phyloP scores from a whole-genome alignment of 805 yeast species.

The Scheffersomyces ergatensis region DNA sequence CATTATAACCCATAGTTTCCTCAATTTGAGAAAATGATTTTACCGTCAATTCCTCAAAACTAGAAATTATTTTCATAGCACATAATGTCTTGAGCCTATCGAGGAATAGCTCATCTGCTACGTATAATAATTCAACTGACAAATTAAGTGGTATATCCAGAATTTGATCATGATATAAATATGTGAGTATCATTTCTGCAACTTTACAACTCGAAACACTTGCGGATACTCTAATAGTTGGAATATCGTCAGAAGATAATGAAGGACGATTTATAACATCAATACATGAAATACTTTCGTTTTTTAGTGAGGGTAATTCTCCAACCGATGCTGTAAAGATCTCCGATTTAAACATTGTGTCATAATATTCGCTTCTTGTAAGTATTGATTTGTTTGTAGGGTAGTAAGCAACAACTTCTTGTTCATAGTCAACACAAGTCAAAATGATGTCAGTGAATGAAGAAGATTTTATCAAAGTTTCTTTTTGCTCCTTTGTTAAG shows the following conservation, averaged over 20 bases:
- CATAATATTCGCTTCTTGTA: slow-evolving; percentile 61
- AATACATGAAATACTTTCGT: background rate
- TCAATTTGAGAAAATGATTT: slow-evolving; percentile 16
- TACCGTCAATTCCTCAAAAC: slow-evolving; percentile 15
- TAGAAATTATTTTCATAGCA: slow-evolving; percentile 45
- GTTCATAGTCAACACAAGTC: slow-evolving; percentile 25
- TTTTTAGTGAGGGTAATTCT: slow-evolving; percentile 13
- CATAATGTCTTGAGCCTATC: slow-evolving; percentile 68
- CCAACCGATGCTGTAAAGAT: slow-evolving; percentile 16
- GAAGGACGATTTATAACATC: slow-evolving; percentile 14
- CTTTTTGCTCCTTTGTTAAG: slow-evolving; percentile 18
- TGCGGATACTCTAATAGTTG: slow-evolving; percentile 28
- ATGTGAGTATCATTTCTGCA: slow-evolving; percentile 52
- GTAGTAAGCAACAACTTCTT: slow-evolving; percentile 37
- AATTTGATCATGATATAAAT: slow-evolving; percentile 59
- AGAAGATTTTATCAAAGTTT: slow-evolving; percentile 15
- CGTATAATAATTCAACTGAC: slow-evolving; percentile 54
- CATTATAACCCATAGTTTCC: slow-evolving; percentile 28
- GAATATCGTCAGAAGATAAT: slow-evolving; percentile 12
- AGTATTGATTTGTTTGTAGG: slow-evolving; percentile 67
- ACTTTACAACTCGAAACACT: slow-evolving; percentile 19
- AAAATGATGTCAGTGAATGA: slow-evolving; percentile 49
- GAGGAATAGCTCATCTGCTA: slow-evolving; percentile 58
- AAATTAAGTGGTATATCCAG: slow-evolving; percentile 43
- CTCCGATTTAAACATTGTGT: slow-evolving; percentile 56